Evolutionary conservation across 1,139 yeast genomes (phyloP).

Genomic region (Debaryomycetaceae sp.): DNA sequence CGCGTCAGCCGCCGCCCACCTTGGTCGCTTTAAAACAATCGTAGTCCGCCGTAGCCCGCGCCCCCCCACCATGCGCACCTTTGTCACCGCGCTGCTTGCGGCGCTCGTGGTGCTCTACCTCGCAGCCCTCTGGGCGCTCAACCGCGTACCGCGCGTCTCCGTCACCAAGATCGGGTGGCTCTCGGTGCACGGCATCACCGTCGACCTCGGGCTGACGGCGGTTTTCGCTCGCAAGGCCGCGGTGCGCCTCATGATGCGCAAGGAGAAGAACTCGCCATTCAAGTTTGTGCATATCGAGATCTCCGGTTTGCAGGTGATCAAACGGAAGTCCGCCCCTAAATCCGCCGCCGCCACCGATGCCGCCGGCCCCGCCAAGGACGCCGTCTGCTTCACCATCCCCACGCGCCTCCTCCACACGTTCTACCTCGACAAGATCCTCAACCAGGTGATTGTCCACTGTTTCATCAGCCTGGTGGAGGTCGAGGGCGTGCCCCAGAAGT

Average conservation of each 20-base stretch:
- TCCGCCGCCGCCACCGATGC: constrained; percentile 1
- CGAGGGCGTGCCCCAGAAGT: constrained; percentile 14
- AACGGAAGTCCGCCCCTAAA: not conserved
- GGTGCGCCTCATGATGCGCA: constrained; percentile 24
- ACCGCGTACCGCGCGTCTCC: constrained; percentile 29
- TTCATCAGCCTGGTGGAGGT: constrained; percentile 21
- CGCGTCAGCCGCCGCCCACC: too few species aligned
- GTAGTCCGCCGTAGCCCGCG: too few species aligned
- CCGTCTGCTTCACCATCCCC: constrained; percentile 10
- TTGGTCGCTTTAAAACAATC: too few species aligned
- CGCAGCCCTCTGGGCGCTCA: constrained; percentile 18
- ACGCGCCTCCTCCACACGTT: constrained; percentile 13
- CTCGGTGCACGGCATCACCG: constrained; percentile 25
- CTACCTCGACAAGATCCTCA: constrained; percentile 18
- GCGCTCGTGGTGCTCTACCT: constrained; percentile 15
- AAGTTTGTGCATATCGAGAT: constrained; percentile 30
- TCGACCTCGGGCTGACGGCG: constrained; percentile 15
- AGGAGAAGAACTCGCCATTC: constrained; percentile 24
- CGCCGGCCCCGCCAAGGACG: too few species aligned
- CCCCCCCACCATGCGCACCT: constrained; percentile 2
- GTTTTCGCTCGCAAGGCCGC: constrained; percentile 20
- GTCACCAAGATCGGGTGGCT: constrained; percentile 38
- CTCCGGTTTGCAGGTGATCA: not conserved
- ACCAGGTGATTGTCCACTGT: constrained; percentile 29
- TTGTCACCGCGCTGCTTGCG: constrained; percentile 8